Percentiles rank a stretch among this genome's conserved stretches.
phyloP scores from a whole-genome alignment of 1,139 yeast genomes.

The Spathaspora jeffriesii region DNA sequence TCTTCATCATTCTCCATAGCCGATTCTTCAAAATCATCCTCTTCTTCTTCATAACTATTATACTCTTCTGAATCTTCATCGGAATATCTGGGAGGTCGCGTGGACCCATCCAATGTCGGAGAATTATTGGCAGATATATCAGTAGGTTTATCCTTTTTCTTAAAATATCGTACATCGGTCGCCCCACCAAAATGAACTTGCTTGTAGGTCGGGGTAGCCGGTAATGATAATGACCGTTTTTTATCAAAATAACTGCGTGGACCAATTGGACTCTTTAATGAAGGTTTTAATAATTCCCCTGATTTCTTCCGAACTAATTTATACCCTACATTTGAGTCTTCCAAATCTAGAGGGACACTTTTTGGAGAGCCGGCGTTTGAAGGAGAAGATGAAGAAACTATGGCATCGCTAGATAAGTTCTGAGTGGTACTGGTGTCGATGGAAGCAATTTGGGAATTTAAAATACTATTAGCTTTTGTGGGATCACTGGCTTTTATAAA shows the following conservation, averaged over 20 bases:
- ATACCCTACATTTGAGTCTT: slow-evolving; percentile 12
- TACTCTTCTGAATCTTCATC: slow-evolving; percentile 12
- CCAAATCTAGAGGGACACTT: slow-evolving; percentile 3
- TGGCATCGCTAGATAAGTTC: slow-evolving; percentile 6
- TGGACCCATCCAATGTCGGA: slow-evolving; percentile 40
- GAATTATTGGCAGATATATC: slow-evolving; percentile 72
- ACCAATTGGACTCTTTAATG: slow-evolving; percentile 43
- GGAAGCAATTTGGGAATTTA: slow-evolving; percentile 17
- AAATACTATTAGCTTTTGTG: slow-evolving; percentile 31
- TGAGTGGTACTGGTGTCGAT: slow-evolving; percentile 1
- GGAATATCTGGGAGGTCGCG: slow-evolving; percentile 16
- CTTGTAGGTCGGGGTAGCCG: slow-evolving; percentile 72
- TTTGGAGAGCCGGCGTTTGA: slow-evolving; percentile 8
- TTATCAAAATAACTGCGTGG: slow-evolving; percentile 35
- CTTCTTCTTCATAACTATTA: slow-evolving; percentile 8
- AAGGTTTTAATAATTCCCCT: slow-evolving; percentile 79
- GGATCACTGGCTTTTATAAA: slow-evolving; percentile 35
- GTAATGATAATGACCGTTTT: slow-evolving; percentile 60
- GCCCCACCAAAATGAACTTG: slow-evolving; percentile 77
- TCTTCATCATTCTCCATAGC: slow-evolving; percentile 16
- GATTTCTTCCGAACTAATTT: slow-evolving; percentile 67
- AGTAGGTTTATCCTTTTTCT: slow-evolving; percentile 68
- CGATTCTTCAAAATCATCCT: slow-evolving; percentile 10
- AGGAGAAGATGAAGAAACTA: slow-evolving; percentile 9
- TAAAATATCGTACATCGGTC: slow-evolving; percentile 69